Conservation (phyloP, 495 filamentous ascomycete genomes). For the Immersiella caudata region DNA sequence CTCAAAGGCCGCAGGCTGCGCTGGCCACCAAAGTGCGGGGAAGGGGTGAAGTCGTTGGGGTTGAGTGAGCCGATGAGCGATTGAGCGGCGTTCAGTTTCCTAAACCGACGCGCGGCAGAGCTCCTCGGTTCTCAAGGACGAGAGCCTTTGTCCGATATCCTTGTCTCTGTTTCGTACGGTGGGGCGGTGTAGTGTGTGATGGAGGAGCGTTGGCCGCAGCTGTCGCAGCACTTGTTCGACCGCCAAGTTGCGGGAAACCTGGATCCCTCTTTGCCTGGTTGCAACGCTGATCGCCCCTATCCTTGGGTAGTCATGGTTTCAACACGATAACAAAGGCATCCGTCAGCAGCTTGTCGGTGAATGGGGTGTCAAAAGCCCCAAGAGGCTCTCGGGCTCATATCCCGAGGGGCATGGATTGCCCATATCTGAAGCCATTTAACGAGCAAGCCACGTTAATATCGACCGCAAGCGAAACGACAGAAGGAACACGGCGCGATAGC, state of each 20-base stretch:
- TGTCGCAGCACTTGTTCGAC: background rate
- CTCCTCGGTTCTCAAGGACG: background rate
- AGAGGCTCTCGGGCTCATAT: slow-evolving; percentile 6
- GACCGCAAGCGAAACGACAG: background rate
- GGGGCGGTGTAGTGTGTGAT: background rate
- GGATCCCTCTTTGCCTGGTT: background rate
- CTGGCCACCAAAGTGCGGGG: slow-evolving; percentile 27
- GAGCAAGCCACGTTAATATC: slow-evolving; percentile 20
- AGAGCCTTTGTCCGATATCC: background rate
- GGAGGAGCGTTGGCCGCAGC: background rate
- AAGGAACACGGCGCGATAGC: background rate
- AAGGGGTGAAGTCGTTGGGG: slow-evolving; percentile 12
- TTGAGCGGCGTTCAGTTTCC: background rate
- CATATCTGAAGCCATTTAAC: slow-evolving; percentile 24
- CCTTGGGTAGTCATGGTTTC: slow-evolving; percentile 9
- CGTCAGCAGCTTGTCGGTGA: slow-evolving; percentile 6
- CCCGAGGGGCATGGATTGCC: slow-evolving; percentile 15
- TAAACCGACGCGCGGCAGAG: background rate
- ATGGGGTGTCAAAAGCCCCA: background rate
- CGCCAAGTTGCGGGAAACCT: slow-evolving; percentile 16
- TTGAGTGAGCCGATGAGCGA: background rate
- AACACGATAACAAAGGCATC: slow-evolving; percentile 19
- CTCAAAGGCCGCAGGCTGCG: background rate
- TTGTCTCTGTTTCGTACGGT: slow-evolving; percentile 1
- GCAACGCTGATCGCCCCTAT: slow-evolving; percentile 18